Conservation (phyloP, 2,329 filamentous ascomycete species). For the Celoporthe dispersa region DNA sequence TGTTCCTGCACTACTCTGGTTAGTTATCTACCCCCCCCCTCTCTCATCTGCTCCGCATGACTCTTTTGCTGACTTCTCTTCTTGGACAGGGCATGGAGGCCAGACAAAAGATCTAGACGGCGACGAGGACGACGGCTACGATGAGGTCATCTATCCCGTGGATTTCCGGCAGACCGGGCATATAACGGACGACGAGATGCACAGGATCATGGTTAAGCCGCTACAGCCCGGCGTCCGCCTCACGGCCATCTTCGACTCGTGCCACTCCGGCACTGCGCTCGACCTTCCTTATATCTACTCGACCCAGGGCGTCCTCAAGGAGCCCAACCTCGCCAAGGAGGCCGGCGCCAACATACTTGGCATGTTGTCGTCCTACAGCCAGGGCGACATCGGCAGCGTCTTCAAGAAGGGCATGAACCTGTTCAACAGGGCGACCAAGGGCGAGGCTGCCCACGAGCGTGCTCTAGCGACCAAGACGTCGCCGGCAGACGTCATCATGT, state of each 20-base stretch:
- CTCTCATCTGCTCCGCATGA: not conserved
- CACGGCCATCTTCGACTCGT: conserved; percentile 68
- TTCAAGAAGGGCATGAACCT: conserved; percentile 79
- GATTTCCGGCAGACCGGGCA: conserved; percentile 80
- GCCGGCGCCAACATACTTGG: conserved; percentile 67
- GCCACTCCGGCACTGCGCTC: conserved; percentile 68
- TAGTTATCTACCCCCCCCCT: conserved; percentile 37
- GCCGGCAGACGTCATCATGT: conserved; percentile 95
- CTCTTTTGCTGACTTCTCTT: not conserved
- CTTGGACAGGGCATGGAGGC: conserved; percentile 70
- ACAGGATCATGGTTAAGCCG: conserved; percentile 69
- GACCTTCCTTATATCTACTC: conserved; percentile 72
- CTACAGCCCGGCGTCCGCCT: conserved; percentile 60
- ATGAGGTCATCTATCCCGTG: conserved; percentile 83
- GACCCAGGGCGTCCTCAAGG: conserved; percentile 70
- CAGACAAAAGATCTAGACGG: conserved; percentile 80
- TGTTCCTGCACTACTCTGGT: conserved; percentile 98
- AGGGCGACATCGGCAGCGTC: conserved; percentile 82
- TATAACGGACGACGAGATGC: conserved; percentile 84
- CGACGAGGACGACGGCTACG: conserved; percentile 80
- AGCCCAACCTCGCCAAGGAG: conserved; percentile 70
- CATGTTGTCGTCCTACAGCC: conserved; percentile 62
- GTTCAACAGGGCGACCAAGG: conserved; percentile 85
- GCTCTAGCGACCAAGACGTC: conserved; percentile 89
- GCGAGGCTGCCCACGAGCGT: conserved; percentile 80